Base-by-base conservation (phyloP, 305 asterid genomes). In the Lippia alba region DNA sequence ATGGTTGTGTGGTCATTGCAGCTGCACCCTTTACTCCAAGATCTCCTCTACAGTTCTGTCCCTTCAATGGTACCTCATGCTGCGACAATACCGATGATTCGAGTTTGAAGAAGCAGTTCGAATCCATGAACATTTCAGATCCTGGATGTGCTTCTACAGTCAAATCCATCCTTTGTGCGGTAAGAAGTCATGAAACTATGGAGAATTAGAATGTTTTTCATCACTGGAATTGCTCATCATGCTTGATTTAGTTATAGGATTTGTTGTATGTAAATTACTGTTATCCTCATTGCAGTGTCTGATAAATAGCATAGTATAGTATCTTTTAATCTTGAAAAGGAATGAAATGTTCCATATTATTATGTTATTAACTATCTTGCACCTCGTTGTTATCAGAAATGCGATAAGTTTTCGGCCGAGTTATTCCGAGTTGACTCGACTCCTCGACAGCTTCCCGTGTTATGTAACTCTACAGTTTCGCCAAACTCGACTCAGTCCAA, bases 391-490 rank as follows among this genome's bases (percentile, higher is more conserved):
- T 76, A 74, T 58, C 94, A 93, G 97, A 88, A 83, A 67, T 93
- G 98, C 76, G 98, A 93, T 86, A 93, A 66, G 55, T 93, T 87
- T 76, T 91, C 97, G 59, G 94, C 88, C 44, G 87, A 87, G 56
- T 89, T 93, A 41, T 93, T 74, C 70, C 33, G 87, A 65, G 75
- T 77, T 15, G 77, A 73, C 56, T 74, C 86, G 8, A 62, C 48
- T 34, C 87, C 89, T 32, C 77, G 90, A 73, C 76, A 80, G 56
- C 74, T 91, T 59, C 98, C 98, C 4, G 79, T 86, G 41, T 81
- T 93, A 4, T 93, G 98, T 64, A 91, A 86, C 87, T 83, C 97
- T 20, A 86, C 97, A 9, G 56, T 72, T 57, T 77, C 84, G 30
- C 46, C 86, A 57, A 82, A 79, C 50, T 84, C 92, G 34, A 78